Percentiles rank a stretch among this genome's conserved stretches.
These are phyloP conservation scores for Apostasia shenzhenica DNA, from an alignment of 106 monocot species.

Conservation along the genomic window DNA sequence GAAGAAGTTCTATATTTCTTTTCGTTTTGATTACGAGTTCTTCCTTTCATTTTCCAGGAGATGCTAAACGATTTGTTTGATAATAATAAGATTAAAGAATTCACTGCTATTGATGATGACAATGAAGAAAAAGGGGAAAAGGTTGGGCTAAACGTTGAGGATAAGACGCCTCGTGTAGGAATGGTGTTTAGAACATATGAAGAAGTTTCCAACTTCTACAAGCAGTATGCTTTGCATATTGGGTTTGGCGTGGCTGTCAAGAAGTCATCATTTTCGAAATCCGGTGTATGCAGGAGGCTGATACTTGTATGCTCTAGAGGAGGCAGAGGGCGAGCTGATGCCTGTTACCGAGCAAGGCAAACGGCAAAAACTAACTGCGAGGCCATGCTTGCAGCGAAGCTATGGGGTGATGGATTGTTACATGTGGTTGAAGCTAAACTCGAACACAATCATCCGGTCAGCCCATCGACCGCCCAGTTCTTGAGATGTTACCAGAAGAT, in stretches of 20 bases:
- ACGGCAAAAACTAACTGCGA: constrained; percentile 53
- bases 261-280: constrained; percentile 39
- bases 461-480: constrained; percentile 30
- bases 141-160: constrained; percentile 1
- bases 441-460: constrained; percentile 65
- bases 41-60: constrained; percentile 4
- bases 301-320: constrained; percentile 44
- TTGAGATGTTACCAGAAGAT: constrained; percentile 41
- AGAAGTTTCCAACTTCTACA: constrained; percentile 43
- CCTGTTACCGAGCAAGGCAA: constrained; percentile 46
- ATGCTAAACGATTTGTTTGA: not conserved
- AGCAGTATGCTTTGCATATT: constrained; percentile 39
- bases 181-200: constrained; percentile 47
- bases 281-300: constrained; percentile 39
- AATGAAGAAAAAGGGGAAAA: constrained; percentile 2
- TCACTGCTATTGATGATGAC: constrained; percentile 13
- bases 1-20: not conserved
- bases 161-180: constrained; percentile 29
- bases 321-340: constrained; percentile 40
- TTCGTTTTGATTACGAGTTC: not conserved
- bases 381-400: constrained; percentile 49
- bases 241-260: constrained; percentile 45
- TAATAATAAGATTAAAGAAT: constrained; percentile 16
- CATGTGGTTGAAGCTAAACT: constrained; percentile 46
- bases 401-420: constrained; percentile 46